phyloP scores from a whole-genome alignment of 2,329 filamentous ascomycete species.

The Epichloe coenophiala region DNA sequence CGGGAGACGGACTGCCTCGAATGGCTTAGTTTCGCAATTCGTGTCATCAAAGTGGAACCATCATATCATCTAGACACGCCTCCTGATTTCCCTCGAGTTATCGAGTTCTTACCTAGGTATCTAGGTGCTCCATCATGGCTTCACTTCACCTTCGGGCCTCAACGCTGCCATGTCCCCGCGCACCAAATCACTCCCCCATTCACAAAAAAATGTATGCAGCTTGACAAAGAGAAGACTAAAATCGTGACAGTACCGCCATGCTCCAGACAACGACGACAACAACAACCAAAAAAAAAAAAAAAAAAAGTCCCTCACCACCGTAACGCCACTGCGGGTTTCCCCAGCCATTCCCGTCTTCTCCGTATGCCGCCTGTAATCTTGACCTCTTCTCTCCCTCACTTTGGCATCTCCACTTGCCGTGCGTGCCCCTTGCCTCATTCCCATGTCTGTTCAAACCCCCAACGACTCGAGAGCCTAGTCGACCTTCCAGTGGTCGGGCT shows the following conservation, averaged over 20 bases:
- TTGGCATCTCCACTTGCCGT: not conserved
- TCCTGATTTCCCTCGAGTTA: too few relatives aligned
- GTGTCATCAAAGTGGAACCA: too few relatives aligned
- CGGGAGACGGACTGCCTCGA: constrained; percentile 31
- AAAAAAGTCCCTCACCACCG: constrained; percentile 15
- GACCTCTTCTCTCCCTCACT: not conserved
- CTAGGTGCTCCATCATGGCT: too few relatives aligned
- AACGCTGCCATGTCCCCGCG: too few relatives aligned
- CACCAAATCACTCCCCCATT: not conserved
- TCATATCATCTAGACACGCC: too few relatives aligned
- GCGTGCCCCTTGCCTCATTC: not conserved
- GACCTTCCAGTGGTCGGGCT: constrained; percentile 89
- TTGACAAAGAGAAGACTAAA: constrained; percentile 10
- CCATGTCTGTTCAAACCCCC: not conserved
- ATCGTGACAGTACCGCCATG: constrained; percentile 21
- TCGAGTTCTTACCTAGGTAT: too few relatives aligned
- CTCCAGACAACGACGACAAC: constrained; percentile 12
- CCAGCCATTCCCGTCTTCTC: not conserved
- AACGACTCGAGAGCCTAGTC: constrained; percentile 43
- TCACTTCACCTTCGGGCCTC: too few relatives aligned
- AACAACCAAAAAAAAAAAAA: constrained; percentile 1
- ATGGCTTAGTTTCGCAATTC: too few relatives aligned
- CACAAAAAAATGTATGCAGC: not conserved
- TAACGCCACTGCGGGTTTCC: constrained; percentile 15
- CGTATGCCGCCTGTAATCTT: not conserved